Evolutionary conservation across 306 rosid species (phyloP).

Genomic region (Rosa multiflora): DNA sequence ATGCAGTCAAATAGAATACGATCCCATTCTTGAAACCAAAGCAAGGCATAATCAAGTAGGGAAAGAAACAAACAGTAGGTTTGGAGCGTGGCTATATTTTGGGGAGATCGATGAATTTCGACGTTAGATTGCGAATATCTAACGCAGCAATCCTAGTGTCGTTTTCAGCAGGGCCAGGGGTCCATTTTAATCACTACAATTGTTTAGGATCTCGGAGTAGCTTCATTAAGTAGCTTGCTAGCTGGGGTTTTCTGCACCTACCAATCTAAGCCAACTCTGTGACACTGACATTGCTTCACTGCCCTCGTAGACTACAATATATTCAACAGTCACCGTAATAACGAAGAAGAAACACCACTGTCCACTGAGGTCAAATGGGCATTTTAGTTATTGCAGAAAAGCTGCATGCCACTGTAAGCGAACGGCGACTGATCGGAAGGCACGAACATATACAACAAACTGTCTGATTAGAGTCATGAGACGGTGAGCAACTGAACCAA

Average conservation of each 20-base stretch:
- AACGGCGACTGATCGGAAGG: background rate
- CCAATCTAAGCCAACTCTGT: background rate
- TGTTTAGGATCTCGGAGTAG: background rate
- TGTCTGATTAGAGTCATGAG: background rate
- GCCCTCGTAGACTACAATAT: background rate
- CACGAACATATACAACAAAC: background rate
- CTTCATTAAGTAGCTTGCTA: background rate
- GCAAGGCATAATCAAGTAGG: background rate
- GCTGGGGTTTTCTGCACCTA: background rate
- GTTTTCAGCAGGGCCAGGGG: conserved; percentile 9
- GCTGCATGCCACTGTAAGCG: background rate
- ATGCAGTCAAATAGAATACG: background rate
- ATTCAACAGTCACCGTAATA: background rate
- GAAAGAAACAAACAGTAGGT: background rate
- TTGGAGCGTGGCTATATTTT: background rate
- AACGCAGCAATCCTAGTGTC: background rate
- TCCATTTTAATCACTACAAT: conserved; percentile 9
- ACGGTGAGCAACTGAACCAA: background rate
- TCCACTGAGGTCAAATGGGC: background rate
- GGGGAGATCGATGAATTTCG: background rate
- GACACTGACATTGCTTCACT: background rate
- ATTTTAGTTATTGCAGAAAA: background rate
- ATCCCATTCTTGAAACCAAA: background rate
- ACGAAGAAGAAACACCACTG: background rate
- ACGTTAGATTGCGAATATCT: conserved; percentile 17